Evolutionary conservation across 2,329 filamentous ascomycete species (phyloP).

Genomic region (Pezicula carpinea): DNA sequence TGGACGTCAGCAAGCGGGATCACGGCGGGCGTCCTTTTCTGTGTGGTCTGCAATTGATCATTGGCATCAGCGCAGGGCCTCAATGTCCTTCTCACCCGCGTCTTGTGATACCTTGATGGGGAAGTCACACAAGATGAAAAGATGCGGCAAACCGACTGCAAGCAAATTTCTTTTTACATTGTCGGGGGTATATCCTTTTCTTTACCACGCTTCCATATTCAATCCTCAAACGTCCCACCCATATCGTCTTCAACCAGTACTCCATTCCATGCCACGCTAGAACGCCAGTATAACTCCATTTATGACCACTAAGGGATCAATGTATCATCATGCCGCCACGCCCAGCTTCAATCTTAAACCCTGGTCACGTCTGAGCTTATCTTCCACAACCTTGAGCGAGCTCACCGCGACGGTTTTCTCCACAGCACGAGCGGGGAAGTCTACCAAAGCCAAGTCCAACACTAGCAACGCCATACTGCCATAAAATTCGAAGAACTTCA

Average conservation of each 20-base stretch:
- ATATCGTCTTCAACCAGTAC: not conserved
- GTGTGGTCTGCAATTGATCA: too few relatives aligned
- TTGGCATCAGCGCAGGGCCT: too few relatives aligned
- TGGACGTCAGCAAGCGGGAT: too few relatives aligned
- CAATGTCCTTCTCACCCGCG: too few relatives aligned
- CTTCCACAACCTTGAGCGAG: conserved; percentile 48
- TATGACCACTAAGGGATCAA: not conserved
- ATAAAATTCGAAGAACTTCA: conserved; percentile 75
- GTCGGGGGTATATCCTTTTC: not conserved
- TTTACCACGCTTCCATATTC: not conserved
- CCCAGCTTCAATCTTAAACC: conserved; percentile 27
- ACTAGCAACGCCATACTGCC: conserved; percentile 71
- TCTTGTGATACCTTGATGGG: too few relatives aligned
- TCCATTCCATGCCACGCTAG: not conserved
- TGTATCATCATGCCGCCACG: not conserved
- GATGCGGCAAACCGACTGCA: not conserved
- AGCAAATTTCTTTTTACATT: not conserved
- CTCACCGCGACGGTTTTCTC: conserved; percentile 44
- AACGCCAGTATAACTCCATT: conserved; percentile 1
- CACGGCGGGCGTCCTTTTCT: too few relatives aligned
- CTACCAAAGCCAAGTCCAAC: conserved; percentile 65
- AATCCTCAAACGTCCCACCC: too few relatives aligned
- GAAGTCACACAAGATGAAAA: too few relatives aligned
- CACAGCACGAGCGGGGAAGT: conserved; percentile 57
- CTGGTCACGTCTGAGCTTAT: conserved; percentile 45